Conservation (phyloP, 1,284 basidiomycete genomes). For the Pterula multifida region DNA sequence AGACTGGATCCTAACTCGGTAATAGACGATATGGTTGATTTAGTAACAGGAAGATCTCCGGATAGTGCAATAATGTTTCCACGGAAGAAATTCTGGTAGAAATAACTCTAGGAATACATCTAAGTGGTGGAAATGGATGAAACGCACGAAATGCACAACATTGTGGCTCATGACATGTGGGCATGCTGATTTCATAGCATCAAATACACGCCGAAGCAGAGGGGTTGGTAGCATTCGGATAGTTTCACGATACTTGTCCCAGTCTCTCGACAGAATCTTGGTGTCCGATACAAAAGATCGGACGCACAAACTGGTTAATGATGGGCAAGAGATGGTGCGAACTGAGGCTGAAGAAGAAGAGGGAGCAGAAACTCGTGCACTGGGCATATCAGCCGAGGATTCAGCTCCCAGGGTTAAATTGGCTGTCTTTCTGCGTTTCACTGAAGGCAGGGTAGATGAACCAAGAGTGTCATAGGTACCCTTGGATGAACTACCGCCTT, state of each 20-base stretch:
- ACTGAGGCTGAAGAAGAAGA: background rate
- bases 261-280: background rate
- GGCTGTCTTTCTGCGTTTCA: background rate
- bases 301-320: background rate
- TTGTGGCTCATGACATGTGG: background rate
- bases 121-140: background rate
- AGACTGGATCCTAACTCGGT: constrained; percentile 24
- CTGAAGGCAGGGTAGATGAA: background rate
- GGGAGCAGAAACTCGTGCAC: background rate
- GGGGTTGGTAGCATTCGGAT: background rate
- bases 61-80: constrained; percentile 38
- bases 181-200: background rate
- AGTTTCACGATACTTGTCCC: background rate
- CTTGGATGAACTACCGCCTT: background rate
- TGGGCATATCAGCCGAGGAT: background rate
- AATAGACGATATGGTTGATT: constrained; percentile 36
- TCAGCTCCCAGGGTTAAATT: background rate
- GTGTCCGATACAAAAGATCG: background rate
- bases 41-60: constrained; percentile 36
- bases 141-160: background rate
- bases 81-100: constrained; percentile 43
- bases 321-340: background rate
- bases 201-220: background rate
- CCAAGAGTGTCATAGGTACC: background rate
- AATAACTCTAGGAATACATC: background rate